These are phyloP conservation scores for Xylaria sp. DNA, from an alignment of 2,329 filamentous ascomycete species.

Conservation along the genomic window DNA sequence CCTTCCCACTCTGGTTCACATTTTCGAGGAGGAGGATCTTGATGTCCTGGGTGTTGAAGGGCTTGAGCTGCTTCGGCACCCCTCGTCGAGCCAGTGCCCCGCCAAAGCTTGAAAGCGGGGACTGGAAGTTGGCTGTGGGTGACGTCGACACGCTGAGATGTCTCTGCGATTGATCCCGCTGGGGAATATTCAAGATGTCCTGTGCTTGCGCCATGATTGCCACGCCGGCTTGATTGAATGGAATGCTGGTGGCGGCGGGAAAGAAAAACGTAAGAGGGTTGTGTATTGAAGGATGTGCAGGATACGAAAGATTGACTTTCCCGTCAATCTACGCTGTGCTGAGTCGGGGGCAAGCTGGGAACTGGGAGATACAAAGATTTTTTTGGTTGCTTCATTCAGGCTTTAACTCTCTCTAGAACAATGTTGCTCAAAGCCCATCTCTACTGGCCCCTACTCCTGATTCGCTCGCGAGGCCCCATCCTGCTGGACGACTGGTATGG, in stretches of 20 bases:
- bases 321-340: too few species aligned
- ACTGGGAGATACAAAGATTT: too few species aligned
- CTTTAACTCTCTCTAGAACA: neutral
- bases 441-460: constrained; percentile 3
- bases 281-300: too few species aligned
- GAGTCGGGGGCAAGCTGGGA: too few species aligned
- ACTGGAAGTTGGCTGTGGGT: constrained; percentile 76
- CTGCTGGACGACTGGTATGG: neutral
- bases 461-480: constrained; percentile 17
- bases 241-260: too few species aligned
- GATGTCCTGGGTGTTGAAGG: constrained; percentile 93
- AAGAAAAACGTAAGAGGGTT: too few species aligned
- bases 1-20: constrained; percentile 86
- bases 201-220: constrained; percentile 51
- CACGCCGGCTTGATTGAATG: too few species aligned
- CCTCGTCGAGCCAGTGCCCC: constrained; percentile 49
- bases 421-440: neutral
- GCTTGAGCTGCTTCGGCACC: constrained; percentile 80
- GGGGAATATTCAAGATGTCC: constrained; percentile 53
- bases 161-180: constrained; percentile 52
- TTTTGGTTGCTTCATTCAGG: constrained; percentile 2
- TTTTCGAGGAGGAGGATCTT: constrained; percentile 96
- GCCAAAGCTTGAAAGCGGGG: constrained; percentile 69
- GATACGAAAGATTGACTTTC: too few species aligned
- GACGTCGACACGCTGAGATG: constrained; percentile 75